These are phyloP conservation scores for Coccinonectria pachysandricola DNA, from an alignment of 2,329 filamentous ascomycete species.

Conservation along the genomic window DNA sequence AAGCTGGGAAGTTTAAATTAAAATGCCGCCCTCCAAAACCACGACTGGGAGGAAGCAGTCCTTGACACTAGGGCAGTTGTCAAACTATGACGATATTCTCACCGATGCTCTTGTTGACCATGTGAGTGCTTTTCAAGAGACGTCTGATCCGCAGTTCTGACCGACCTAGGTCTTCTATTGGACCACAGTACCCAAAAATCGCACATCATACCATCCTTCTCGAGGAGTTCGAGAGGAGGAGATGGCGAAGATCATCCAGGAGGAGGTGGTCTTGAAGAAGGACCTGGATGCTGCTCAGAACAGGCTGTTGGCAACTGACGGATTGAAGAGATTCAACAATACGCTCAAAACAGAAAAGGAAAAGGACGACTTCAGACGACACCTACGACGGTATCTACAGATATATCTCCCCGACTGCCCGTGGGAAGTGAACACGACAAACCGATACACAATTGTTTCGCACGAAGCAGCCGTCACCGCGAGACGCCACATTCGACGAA, in stretches of 20 bases:
- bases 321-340: constrained; percentile 60
- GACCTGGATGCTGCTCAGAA: constrained; percentile 61
- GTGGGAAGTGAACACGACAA: constrained; percentile 84
- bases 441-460: constrained; percentile 84
- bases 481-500: constrained; percentile 64
- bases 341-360: constrained; percentile 65
- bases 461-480: constrained; percentile 85
- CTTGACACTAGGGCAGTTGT: constrained; percentile 77
- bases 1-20: no score
- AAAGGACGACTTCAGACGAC: constrained; percentile 74
- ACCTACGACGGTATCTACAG: constrained; percentile 81
- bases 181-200: constrained; percentile 92
- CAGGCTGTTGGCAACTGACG: constrained; percentile 60
- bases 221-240: constrained; percentile 63
- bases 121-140: constrained; percentile 44
- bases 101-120: constrained; percentile 94
- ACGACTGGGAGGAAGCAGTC: constrained; percentile 50
- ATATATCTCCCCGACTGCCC: constrained; percentile 91
- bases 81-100: constrained; percentile 88
- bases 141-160: constrained; percentile 11
- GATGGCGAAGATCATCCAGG: constrained; percentile 50
- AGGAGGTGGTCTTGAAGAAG: constrained; percentile 63
- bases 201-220: constrained; percentile 72
- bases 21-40: constrained; percentile 29
- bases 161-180: constrained; percentile 74